A percentile compares a stretch with the other conserved stretches of the same genome.
Evolutionary conservation across 2,329 filamentous ascomycete species (phyloP).

Genomic region (Colletotrichum ledebouriae): DNA sequence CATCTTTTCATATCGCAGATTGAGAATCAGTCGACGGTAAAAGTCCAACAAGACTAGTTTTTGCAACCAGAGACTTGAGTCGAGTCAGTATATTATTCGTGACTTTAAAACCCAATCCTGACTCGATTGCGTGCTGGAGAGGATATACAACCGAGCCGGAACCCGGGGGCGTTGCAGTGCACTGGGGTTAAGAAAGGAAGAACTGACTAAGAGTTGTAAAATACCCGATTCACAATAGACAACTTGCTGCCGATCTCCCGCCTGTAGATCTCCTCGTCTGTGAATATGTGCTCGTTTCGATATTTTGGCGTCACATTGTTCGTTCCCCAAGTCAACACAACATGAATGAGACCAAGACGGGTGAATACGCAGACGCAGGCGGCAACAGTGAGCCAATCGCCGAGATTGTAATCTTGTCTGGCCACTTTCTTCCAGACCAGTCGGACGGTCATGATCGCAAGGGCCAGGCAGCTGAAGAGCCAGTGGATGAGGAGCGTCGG

Average conservation of each 20-base stretch:
- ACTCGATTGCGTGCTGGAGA: conserved; percentile 17
- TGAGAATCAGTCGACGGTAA: conserved; percentile 46
- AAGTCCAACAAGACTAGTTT: conserved; percentile 48
- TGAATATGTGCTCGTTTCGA: conserved; percentile 47
- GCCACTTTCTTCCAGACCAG: conserved; percentile 44
- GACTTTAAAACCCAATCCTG: conserved; percentile 13
- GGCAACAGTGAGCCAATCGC: conserved; percentile 53
- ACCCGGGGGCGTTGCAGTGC: conserved; percentile 10
- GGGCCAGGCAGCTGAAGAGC: conserved; percentile 46
- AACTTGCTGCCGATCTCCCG: conserved; percentile 53
- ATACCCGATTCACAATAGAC: conserved; percentile 50
- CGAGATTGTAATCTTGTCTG: conserved; percentile 43
- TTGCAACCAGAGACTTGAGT: conserved; percentile 48
- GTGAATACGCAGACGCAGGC: conserved; percentile 51
- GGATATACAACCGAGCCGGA: conserved; percentile 16
- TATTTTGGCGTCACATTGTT: conserved; percentile 49
- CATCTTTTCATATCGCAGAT: conserved; percentile 45
- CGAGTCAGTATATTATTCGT: conserved; percentile 16
- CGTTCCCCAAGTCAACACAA: conserved; percentile 54
- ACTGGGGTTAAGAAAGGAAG: neutral
- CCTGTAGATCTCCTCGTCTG: conserved; percentile 49
- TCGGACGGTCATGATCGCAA: conserved; percentile 44
- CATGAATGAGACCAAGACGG: conserved; percentile 49
- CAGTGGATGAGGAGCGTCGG: conserved; percentile 46
- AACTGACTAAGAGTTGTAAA: conserved; percentile 53